Percentiles rank a stretch among this genome's conserved stretches.
Evolutionary conservation across 164 flowering plant genomes (phyloP).

Genomic region (Kingdonia uniflora): DNA sequence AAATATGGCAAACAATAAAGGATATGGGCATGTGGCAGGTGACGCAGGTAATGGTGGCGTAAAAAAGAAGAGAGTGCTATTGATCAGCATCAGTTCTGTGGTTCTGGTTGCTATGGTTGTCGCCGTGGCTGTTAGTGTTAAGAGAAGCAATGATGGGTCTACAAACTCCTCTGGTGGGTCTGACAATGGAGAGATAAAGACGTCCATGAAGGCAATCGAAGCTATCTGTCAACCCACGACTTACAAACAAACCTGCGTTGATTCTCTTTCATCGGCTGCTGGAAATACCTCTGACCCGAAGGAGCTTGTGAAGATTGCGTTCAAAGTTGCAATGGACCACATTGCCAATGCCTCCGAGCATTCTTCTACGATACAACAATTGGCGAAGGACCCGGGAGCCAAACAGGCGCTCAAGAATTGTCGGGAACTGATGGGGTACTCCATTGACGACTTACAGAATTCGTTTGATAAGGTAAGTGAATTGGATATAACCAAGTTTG

Average conservation of each 20-base stretch:
- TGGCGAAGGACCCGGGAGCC: slow-evolving; percentile 39
- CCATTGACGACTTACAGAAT: slow-evolving; percentile 28
- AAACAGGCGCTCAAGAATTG: slow-evolving; percentile 27
- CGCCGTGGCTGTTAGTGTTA: slow-evolving; percentile 30
- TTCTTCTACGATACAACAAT: slow-evolving; percentile 24
- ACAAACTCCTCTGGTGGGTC: neutral
- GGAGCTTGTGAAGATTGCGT: slow-evolving; percentile 38
- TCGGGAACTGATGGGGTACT: slow-evolving; percentile 27
- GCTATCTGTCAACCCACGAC: slow-evolving; percentile 49
- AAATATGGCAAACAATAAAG: too few relatives aligned
- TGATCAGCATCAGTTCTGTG: slow-evolving; percentile 26
- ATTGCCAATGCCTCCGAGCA: slow-evolving; percentile 20
- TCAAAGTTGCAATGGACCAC: slow-evolving; percentile 25
- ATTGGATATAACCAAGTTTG: slow-evolving; percentile 21
- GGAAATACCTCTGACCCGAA: slow-evolving; percentile 41
- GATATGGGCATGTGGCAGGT: slow-evolving; percentile 7
- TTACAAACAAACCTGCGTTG: slow-evolving; percentile 37
- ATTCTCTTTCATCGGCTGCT: slow-evolving; percentile 20
- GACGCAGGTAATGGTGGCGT: neutral
- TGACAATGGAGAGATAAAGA: slow-evolving; percentile 9
- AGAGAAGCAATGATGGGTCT: neutral
- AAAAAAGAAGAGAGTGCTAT: slow-evolving; percentile 25
- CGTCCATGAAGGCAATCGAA: slow-evolving; percentile 38
- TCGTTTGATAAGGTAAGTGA: slow-evolving; percentile 17
- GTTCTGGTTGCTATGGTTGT: slow-evolving; percentile 51